Evolutionary conservation across 2,329 filamentous ascomycete genomes (phyloP), one percentile per base, ranked within the genome.

Genomic region (Intubia oerlemansii): DNA sequence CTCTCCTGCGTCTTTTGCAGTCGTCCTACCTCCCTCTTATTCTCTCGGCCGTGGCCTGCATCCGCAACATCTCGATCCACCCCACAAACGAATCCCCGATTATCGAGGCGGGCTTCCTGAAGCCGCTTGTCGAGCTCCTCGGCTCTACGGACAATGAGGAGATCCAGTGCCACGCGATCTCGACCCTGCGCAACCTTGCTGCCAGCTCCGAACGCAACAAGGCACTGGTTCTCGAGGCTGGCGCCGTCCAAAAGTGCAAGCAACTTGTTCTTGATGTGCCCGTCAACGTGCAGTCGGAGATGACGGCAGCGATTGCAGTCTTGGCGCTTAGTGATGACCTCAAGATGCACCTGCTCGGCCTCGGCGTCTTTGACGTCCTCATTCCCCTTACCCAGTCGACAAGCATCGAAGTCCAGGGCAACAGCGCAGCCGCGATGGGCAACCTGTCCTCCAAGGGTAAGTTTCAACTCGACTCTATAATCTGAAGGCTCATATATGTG

Each of bases 221-320:
- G 56, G 79, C 90, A 33, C 63, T 98, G n/a, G 88, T 98, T 1
- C 57, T 98, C 27, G 82, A 95, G 51, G 88, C 88, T 19, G 88
- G 88, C 15, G 88, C 88, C 2, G 88, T 98, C 22, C 82, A 95
- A 47, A 95, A 95, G 50, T 98, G 88, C 69, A 95, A 93, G 53
- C 81, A 95, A 46, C 62, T 98, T 29, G 84, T 98, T 15, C 59
- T 98, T 12, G 75, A 90, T 32, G 88, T 95, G 3, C 82, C 88
- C 0, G 64, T 95, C 27, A 85, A 79, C 22, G 88, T 98, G 3
- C 88, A 98, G 48, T 93, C 84, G 2, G 88, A 98, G 51, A 98
- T 98, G 88, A 98, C 88, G 5, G 88, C 88, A n/a, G 88, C 88
- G 2, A 93, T 98, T 50, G 88, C 88, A 21, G 88, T 98, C 10